Evolutionary conservation across 2,329 filamentous ascomycete genomes (phyloP), one percentile per base, ranked within the genome.

Genomic region (Blastomyces silverae): DNA sequence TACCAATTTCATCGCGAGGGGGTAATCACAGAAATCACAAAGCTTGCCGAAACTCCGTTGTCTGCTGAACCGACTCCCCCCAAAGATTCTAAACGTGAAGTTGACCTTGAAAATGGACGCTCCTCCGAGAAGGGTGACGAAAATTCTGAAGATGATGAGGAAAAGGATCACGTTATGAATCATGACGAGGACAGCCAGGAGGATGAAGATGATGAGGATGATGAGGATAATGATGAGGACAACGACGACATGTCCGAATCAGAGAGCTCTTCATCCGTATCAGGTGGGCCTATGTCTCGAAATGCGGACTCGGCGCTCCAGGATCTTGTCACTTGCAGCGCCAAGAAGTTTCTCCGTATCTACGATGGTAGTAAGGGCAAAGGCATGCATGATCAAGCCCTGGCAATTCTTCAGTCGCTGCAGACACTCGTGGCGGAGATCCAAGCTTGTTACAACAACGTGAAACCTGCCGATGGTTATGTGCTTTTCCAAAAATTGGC

Each of bases 1-100:
- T 96, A 97, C 71, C 95, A 99, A 71, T 93, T 99, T 70, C 96
- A 99, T 73, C 90, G 94, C 0, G 95, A 99, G 78, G 94, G 94
- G 46, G 94, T 99, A 55, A 92, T 97, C 70, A 84, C 89, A 1
- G 93, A 99, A 75, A 95, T 99, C 62, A 84, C 87, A 39, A 93
- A 92, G 73, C 81, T 99, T 42, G 88, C 91, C 0, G 82, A 82
- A 64, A 73, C 71, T 31, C 67, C 71, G 5, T 67, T 77, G 10
- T 73, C 75, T 1, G 67, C 66, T 5, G 72, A 73, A 39, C 70
- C 70, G 57, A 66, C 64, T 13, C 53, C 64, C 28, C 10, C 22
- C 11, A 34, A 55, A 11, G 56, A 44, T 22, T 58, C 60, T 22
- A 62, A 67, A 17, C 44, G 28, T 22, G 56, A 48, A 22, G 60